Evolutionary conservation across 805 yeast genomes (phyloP).

Genomic region (Myxozyma kluyveri): DNA sequence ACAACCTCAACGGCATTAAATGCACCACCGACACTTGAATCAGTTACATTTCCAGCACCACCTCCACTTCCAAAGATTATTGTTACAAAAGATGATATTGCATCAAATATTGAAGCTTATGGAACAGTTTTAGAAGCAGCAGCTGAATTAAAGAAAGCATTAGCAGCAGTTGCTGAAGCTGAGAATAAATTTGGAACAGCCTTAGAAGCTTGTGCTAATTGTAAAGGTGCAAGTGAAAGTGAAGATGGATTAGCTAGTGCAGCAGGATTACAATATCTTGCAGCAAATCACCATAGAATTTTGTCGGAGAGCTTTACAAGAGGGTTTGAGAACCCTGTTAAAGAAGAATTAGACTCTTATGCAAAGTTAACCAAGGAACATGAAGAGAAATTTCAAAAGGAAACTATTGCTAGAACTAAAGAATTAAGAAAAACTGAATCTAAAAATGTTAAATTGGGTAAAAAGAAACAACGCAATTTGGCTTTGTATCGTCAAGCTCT

Average conservation of each 20-base stretch:
- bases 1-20: constrained; percentile 21
- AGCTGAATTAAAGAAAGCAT: constrained; percentile 46
- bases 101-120: constrained; percentile 49
- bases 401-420: constrained; percentile 52
- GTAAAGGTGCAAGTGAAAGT: constrained; percentile 58
- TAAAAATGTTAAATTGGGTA: constrained; percentile 57
- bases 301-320: constrained; percentile 55
- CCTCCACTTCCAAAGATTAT: constrained; percentile 52
- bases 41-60: constrained; percentile 35
- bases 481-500: constrained; percentile 65
- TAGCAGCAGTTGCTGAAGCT: constrained; percentile 51
- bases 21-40: constrained; percentile 31
- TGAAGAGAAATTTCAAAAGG: constrained; percentile 53
- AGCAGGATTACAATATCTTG: constrained; percentile 71
- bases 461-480: constrained; percentile 61
- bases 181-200: constrained; percentile 72
- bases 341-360: constrained; percentile 47
- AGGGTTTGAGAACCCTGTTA: constrained; percentile 57
- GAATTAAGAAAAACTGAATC: constrained; percentile 59
- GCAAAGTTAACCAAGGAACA: constrained; percentile 45
- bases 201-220: constrained; percentile 60
- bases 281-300: constrained; percentile 74
- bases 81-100: constrained; percentile 46
- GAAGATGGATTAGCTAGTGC: constrained; percentile 67
- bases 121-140: constrained; percentile 50